A percentile compares a stretch with the other conserved stretches of the same genome.
phyloP scores from a whole-genome alignment of 2,329 filamentous ascomycete species.

The Drechslerella stenobrocha region DNA sequence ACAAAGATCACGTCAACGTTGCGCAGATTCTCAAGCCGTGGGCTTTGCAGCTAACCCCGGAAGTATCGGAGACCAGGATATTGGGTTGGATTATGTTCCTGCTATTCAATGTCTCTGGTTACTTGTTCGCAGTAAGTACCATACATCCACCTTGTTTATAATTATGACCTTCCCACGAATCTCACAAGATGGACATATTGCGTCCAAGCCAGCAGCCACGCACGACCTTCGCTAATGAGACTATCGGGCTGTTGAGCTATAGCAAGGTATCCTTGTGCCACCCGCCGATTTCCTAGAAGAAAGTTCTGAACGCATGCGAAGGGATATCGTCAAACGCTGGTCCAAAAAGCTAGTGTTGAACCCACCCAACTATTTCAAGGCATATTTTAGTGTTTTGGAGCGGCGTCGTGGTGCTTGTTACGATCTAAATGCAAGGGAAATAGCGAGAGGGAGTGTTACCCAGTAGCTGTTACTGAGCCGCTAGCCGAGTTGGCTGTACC shows the following conservation, averaged over 20 bases:
- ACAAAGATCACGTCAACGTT: constrained; percentile 5
- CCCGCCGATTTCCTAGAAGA: constrained; percentile 1
- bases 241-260: no score
- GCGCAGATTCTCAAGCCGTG: neutral
- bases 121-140: constrained; percentile 12
- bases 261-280: constrained; percentile 1
- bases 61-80: constrained; percentile 11
- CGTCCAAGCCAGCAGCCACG: neutral
- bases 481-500: no score
- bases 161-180: neutral
- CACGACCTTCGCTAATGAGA: neutral
- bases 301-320: constrained; percentile 3
- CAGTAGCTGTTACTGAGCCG: no score
- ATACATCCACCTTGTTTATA: neutral
- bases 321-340: constrained; percentile 12
- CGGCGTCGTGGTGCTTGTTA: neutral
- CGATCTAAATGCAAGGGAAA: neutral
- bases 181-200: neutral
- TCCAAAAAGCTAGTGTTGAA: constrained; percentile 11
- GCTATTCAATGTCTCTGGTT: constrained; percentile 18
- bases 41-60: constrained; percentile 4
- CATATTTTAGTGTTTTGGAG: constrained; percentile 12
- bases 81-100: constrained; percentile 15
- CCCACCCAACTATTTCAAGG: constrained; percentile 15
- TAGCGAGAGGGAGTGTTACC: neutral